phyloP scores from a whole-genome alignment of 73 alveolate genomes.

The Paramecium caudatum region DNA sequence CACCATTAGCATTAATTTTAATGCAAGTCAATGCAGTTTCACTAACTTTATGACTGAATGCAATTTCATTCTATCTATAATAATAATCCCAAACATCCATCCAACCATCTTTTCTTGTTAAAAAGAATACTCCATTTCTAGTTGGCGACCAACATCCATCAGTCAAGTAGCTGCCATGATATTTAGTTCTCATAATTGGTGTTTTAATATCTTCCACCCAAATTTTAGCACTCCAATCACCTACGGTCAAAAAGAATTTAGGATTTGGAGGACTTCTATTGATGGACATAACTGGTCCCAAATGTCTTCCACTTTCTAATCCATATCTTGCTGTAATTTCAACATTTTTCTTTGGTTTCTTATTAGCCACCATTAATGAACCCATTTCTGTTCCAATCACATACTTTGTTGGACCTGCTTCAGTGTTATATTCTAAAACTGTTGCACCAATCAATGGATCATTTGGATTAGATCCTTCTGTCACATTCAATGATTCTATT shows the following conservation, averaged over 20 bases:
- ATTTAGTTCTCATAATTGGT: slow-evolving; percentile 97
- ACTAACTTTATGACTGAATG: slow-evolving; percentile 88
- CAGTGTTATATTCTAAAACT: slow-evolving; percentile 78
- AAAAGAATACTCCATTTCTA: slow-evolving; percentile 97
- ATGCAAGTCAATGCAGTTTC: slow-evolving; percentile 78
- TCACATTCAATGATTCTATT: slow-evolving; percentile 76
- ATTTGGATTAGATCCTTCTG: slow-evolving; percentile 55
- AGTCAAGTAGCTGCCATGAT: slow-evolving; percentile 96
- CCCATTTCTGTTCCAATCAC: slow-evolving; percentile 99
- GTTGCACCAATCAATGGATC: slow-evolving; percentile 71
- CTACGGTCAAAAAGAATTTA: slow-evolving; percentile 97
- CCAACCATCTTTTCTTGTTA: slow-evolving; percentile 94
- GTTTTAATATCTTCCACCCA: slow-evolving; percentile 99
- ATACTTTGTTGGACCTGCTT: slow-evolving; percentile 95
- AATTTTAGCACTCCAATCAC: slow-evolving; percentile 99
- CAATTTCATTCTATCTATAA: slow-evolving; percentile 95
- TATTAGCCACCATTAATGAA: slow-evolving; percentile 91
- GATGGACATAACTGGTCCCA: slow-evolving; percentile 94
- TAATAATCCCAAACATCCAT: slow-evolving; percentile 96
- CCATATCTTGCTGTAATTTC: slow-evolving; percentile 97
- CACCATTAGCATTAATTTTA: slow-evolving; percentile 76
- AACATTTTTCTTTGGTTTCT: slow-evolving; percentile 94
- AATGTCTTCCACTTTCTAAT: slow-evolving; percentile 96
- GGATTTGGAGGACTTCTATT: slow-evolving; percentile 96
- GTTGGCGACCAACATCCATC: slow-evolving; percentile 99